Conservation (phyloP, 306 rosid genomes). For the Nissolia schottii region DNA sequence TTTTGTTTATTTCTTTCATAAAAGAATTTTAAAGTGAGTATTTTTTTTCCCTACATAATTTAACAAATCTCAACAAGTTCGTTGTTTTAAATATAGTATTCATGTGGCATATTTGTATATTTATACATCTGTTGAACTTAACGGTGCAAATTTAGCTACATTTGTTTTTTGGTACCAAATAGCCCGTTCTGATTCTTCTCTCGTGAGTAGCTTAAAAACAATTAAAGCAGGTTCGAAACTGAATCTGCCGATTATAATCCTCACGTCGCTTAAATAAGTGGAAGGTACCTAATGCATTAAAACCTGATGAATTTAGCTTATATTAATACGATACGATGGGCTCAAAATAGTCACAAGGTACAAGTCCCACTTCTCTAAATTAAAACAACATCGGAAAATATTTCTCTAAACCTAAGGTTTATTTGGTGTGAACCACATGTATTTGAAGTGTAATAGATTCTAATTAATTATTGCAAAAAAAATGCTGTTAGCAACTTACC, state of each 20-base stretch:
- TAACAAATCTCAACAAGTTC: background rate
- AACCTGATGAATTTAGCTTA: too few relatives aligned
- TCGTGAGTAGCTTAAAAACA: too few relatives aligned
- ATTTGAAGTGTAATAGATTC: too few relatives aligned
- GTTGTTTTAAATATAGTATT: background rate
- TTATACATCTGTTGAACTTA: background rate
- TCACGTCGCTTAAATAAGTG: too few relatives aligned
- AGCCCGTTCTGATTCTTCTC: background rate
- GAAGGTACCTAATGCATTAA: too few relatives aligned
- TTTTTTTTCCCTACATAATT: too few relatives aligned
- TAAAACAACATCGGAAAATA: background rate
- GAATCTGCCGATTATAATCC: too few relatives aligned
- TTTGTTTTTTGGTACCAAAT: background rate
- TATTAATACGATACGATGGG: too few relatives aligned
- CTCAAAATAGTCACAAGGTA: background rate
- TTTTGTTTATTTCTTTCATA: background rate
- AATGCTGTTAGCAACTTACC: background rate
- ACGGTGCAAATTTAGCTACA: background rate
- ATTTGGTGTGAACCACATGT: too few relatives aligned
- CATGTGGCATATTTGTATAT: background rate
- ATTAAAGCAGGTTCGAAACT: too few relatives aligned
- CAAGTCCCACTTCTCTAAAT: background rate
- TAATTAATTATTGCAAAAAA: background rate
- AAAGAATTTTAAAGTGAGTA: background rate
- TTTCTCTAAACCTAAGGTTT: too few relatives aligned